Evolutionary conservation across 2,329 filamentous ascomycete genomes (phyloP).

Genomic region (Fusarium sororula): DNA sequence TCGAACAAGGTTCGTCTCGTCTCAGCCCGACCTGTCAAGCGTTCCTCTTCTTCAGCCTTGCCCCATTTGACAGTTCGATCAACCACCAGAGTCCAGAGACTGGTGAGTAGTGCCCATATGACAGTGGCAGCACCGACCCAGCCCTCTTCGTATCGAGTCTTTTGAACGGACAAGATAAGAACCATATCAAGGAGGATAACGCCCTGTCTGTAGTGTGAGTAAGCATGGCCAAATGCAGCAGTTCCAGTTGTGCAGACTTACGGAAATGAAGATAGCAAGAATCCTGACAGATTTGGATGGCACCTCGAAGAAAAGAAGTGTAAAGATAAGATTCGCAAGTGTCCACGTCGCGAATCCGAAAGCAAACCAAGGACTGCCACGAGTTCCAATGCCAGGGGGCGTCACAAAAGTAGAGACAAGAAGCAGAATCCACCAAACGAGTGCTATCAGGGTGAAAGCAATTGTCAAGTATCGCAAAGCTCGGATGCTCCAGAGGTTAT

Average conservation of each 20-base stretch:
- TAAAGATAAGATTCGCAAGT: constrained; percentile 76
- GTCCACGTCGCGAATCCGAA: constrained; percentile 86
- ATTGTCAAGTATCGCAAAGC: constrained; percentile 81
- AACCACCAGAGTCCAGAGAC: constrained; percentile 79
- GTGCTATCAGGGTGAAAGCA: constrained; percentile 76
- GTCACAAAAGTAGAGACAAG: constrained; percentile 93
- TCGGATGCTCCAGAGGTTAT: constrained; percentile 93
- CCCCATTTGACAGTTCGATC: constrained; percentile 90
- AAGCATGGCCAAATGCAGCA: constrained; percentile 31
- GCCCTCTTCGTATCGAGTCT: constrained; percentile 83
- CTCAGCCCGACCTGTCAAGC: constrained; percentile 88
- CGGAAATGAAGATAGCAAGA: constrained; percentile 72
- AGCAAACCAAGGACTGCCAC: constrained; percentile 91
- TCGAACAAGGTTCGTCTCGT: constrained; percentile 82
- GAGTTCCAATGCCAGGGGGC: constrained; percentile 83
- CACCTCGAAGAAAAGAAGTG: constrained; percentile 85
- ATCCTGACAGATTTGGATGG: constrained; percentile 84
- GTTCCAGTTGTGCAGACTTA: constrained; percentile 9
- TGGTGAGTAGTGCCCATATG: constrained; percentile 81
- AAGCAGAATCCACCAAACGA: constrained; percentile 92
- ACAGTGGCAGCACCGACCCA: constrained; percentile 91
- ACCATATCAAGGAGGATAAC: constrained; percentile 71
- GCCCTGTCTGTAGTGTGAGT: constrained; percentile 35
- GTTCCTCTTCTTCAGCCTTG: constrained; percentile 91
- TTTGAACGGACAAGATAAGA: constrained; percentile 78